phyloP scores from a whole-genome alignment of 2,329 filamentous ascomycete species.

The Aureobasidium melanogenum region DNA sequence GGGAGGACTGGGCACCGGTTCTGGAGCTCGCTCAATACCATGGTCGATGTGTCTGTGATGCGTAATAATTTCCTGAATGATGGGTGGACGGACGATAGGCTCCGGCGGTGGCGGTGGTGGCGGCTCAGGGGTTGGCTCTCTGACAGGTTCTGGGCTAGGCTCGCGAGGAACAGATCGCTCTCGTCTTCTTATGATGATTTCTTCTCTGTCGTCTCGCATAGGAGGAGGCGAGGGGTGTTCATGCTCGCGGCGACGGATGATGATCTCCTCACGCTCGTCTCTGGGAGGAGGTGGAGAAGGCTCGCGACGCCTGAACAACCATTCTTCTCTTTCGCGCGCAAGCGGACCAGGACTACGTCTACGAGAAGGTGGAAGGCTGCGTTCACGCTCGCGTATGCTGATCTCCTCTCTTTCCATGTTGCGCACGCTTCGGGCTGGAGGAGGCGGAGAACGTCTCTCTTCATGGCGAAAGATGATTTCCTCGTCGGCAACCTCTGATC shows the following conservation, averaged over 20 bases:
- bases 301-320: slow-evolving; percentile 28
- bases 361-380: slow-evolving; percentile 21
- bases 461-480: slow-evolving; percentile 16
- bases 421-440: slow-evolving; percentile 14
- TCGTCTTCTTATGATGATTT: slow-evolving; percentile 40
- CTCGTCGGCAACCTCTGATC: slow-evolving; percentile 15
- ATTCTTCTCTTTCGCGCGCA: slow-evolving; percentile 27
- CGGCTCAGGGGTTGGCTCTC: slow-evolving; percentile 42
- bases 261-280: slow-evolving; percentile 33
- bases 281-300: slow-evolving; percentile 27
- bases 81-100: slow-evolving; percentile 65
- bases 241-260: slow-evolving; percentile 38
- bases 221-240: slow-evolving; percentile 22
- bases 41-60: slow-evolving; percentile 84
- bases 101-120: slow-evolving; percentile 43
- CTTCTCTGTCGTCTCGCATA: slow-evolving; percentile 26
- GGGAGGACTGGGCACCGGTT: slow-evolving; percentile 31
- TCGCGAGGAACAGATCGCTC: slow-evolving; percentile 25
- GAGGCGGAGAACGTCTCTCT: slow-evolving; percentile 13
- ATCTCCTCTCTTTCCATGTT: slow-evolving; percentile 24
- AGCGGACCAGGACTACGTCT: slow-evolving; percentile 27
- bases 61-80: slow-evolving; percentile 82
- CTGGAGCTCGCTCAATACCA: slow-evolving; percentile 44
- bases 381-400: slow-evolving; percentile 29
- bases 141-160: slow-evolving; percentile 17